Conservation (phyloP, 768 basidiomycete genomes). For the Trametes meyenii region DNA sequence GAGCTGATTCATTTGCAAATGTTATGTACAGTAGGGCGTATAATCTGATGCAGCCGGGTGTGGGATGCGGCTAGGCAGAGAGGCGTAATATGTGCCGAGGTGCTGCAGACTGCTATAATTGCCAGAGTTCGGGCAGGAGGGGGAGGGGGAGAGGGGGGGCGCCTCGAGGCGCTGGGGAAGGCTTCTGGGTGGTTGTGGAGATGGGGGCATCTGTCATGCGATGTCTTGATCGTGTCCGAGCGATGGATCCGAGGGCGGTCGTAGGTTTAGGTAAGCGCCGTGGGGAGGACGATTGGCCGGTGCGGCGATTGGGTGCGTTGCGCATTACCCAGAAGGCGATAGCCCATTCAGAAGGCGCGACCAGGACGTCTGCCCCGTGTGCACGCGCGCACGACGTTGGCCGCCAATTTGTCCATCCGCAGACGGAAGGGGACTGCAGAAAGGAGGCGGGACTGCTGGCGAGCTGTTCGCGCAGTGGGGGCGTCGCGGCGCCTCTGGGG, state of each 20-base stretch:
- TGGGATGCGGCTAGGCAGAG: no score
- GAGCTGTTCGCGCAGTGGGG: background rate
- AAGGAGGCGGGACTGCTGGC: background rate
- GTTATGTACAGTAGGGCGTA: no score
- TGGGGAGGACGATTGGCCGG: conserved; percentile 18
- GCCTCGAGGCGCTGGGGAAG: background rate
- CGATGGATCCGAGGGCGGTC: conserved; percentile 26
- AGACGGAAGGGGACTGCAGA: background rate
- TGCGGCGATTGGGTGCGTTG: conserved; percentile 17
- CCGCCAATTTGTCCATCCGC: conserved; percentile 2
- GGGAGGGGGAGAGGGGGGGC: background rate
- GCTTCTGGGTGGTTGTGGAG: conserved; percentile 1
- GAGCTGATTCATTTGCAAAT: no score
- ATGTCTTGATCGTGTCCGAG: conserved; percentile 22
- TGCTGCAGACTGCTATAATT: no score
- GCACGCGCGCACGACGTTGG: conserved; percentile 1
- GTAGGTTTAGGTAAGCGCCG: conserved; percentile 31
- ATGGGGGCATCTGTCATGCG: conserved; percentile 18
- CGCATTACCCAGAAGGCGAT: conserved; percentile 11
- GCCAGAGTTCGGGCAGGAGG: background rate
- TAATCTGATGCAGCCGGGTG: no score
- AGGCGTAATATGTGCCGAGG: no score
- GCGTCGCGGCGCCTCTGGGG: background rate
- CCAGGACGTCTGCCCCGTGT: background rate
- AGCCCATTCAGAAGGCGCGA: background rate